Conservation (phyloP, 2,329 filamentous ascomycete species). For the Drechslera avenae region DNA sequence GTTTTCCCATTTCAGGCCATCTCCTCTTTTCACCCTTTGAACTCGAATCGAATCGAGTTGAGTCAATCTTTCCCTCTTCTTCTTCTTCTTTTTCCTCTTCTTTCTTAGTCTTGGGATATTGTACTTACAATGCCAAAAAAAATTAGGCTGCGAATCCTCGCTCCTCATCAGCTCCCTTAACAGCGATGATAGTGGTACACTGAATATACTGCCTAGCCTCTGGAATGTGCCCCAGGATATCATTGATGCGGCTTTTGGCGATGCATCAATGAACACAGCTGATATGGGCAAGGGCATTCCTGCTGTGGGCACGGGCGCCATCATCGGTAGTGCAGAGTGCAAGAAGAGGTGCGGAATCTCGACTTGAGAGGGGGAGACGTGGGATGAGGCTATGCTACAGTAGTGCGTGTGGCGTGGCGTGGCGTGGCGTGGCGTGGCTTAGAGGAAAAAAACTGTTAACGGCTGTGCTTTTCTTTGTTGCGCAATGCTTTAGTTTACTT, state of each 20-base stretch:
- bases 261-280: conserved; percentile 39
- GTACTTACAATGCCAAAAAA: background rate
- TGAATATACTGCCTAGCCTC: conserved; percentile 54
- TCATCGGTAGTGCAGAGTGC: conserved; percentile 50
- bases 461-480: background rate
- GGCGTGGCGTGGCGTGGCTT: background rate
- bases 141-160: conserved; percentile 54
- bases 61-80: conserved; percentile 7
- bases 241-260: conserved; percentile 52
- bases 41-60: too few species aligned
- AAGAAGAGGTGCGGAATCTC: conserved; percentile 42
- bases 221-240: conserved; percentile 50
- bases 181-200: conserved; percentile 57
- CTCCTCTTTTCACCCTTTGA: too few species aligned
- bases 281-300: conserved; percentile 42
- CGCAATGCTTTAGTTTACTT: background rate
- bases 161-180: conserved; percentile 58
- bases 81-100: background rate
- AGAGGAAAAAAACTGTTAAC: background rate
- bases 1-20: too few species aligned
- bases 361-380: background rate
- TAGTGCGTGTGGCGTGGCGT: background rate
- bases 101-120: too few species aligned
- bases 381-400: background rate
- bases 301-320: conserved; percentile 51